These are phyloP conservation scores for Mycena sp. DNA, from an alignment of 1,284 basidiomycete species.

Conservation along the genomic window DNA sequence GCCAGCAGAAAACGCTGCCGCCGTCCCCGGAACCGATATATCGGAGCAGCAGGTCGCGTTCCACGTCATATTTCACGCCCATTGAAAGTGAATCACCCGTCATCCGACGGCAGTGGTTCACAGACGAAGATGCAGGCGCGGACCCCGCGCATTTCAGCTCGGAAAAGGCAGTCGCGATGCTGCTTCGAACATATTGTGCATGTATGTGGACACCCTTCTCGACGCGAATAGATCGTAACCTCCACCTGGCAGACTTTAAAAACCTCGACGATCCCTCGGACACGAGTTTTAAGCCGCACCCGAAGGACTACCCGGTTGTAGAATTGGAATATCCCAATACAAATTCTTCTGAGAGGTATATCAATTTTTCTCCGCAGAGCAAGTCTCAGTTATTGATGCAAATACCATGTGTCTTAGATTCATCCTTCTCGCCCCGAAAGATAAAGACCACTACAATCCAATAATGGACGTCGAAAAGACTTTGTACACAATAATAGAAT, in stretches of 20 bases:
- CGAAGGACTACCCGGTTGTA: conserved; percentile 63
- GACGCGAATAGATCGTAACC: conserved; percentile 6
- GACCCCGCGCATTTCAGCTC: conserved; percentile 65
- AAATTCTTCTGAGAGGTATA: conserved; percentile 68
- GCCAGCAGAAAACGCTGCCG: conserved; percentile 46
- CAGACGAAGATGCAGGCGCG: conserved; percentile 59
- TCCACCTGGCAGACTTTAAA: conserved; percentile 60
- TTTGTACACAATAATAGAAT: conserved; percentile 72
- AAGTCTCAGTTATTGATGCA: neutral
- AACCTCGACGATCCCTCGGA: conserved; percentile 69
- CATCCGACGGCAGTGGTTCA: conserved; percentile 55
- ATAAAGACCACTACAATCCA: conserved; percentile 83
- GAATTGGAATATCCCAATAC: conserved; percentile 80
- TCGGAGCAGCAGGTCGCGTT: conserved; percentile 59
- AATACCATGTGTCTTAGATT: conserved; percentile 55
- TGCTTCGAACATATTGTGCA: conserved; percentile 71
- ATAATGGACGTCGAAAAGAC: conserved; percentile 76
- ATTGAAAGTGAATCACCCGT: conserved; percentile 42
- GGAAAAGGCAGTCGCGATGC: conserved; percentile 63
- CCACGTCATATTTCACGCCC: conserved; percentile 54
- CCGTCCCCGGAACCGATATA: conserved; percentile 60
- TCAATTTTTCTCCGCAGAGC: conserved; percentile 25
- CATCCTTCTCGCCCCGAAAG: conserved; percentile 76
- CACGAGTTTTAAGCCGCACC: conserved; percentile 65
- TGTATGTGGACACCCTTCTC: conserved; percentile 54